phyloP scores from a whole-genome alignment of 2,329 filamentous ascomycete genomes.

The Elsinoe perseae region DNA sequence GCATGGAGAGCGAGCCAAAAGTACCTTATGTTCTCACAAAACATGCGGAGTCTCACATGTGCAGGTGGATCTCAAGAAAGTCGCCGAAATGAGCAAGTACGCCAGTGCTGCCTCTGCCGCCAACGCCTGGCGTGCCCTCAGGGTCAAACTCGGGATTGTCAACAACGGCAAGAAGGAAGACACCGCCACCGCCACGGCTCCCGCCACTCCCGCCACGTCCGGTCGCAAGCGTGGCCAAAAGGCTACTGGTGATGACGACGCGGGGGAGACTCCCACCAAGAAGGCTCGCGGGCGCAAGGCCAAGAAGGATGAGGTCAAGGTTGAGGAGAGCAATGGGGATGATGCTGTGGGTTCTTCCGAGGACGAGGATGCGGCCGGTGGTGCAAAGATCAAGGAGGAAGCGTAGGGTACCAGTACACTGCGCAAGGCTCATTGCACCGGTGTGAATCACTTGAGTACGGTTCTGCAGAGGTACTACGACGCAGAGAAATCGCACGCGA shows the following conservation, averaged over 20 bases:
- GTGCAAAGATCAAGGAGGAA: slow-evolving; percentile 5
- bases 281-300: slow-evolving; percentile 4
- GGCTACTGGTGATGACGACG: neutral
- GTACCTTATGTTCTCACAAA: slow-evolving; percentile 19
- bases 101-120: slow-evolving; percentile 24
- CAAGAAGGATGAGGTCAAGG: neutral
- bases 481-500: no score
- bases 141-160: slow-evolving; percentile 27
- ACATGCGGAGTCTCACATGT: neutral
- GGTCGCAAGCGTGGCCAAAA: slow-evolving; percentile 8
- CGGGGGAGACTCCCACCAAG: slow-evolving; percentile 4
- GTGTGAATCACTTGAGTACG: no score
- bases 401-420: neutral
- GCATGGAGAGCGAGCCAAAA: slow-evolving; percentile 25
- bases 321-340: neutral
- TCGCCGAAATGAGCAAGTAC: slow-evolving; percentile 22
- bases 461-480: no score
- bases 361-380: neutral
- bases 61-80: slow-evolving; percentile 25
- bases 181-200: neutral
- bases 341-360: neutral
- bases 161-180: neutral
- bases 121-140: slow-evolving; percentile 29
- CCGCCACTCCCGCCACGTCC: neutral
- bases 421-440: no score